phyloP scores from a whole-genome alignment of 768 basidiomycete species.

The Calvatia gigantea region DNA sequence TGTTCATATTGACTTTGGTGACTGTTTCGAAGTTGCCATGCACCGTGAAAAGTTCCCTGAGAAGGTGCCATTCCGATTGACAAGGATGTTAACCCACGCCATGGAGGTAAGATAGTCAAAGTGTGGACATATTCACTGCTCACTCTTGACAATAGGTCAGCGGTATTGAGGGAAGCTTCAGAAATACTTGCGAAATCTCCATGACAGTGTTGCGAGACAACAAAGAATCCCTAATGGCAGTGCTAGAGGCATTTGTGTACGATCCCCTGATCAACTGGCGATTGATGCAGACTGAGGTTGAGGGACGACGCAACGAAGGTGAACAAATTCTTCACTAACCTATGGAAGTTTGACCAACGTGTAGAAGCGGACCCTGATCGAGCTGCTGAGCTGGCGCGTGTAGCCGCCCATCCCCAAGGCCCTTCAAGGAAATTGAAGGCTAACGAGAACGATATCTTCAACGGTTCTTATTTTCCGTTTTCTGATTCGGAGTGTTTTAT shows the following conservation, averaged over 20 bases:
- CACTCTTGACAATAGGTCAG: conserved; percentile 60
- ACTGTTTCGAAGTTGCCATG: conserved; percentile 98
- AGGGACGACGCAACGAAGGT: conserved; percentile 70
- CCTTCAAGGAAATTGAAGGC: conserved; percentile 81
- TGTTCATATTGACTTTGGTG: conserved; percentile 96
- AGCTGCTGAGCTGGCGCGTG: conserved; percentile 60
- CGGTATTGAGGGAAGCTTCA: conserved; percentile 96
- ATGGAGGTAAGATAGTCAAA: conserved; percentile 75
- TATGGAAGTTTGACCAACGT: conserved; percentile 31
- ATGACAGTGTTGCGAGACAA: conserved; percentile 96
- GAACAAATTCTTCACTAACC: conserved; percentile 10
- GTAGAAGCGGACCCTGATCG: conserved; percentile 44
- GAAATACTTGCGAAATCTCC: conserved; percentile 94
- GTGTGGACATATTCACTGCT: conserved; percentile 9
- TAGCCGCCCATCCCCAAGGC: conserved; percentile 72
- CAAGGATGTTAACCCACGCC: conserved; percentile 96
- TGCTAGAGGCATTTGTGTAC: conserved; percentile 97
- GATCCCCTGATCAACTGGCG: conserved; percentile 98
- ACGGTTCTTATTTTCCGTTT: conserved; percentile 49
- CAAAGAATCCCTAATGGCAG: conserved; percentile 99
- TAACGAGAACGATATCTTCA: conserved; percentile 93
- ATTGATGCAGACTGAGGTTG: conserved; percentile 81
- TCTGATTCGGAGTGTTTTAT: background rate
- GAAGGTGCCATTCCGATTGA: conserved; percentile 96
- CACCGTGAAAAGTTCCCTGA: conserved; percentile 98